A percentile compares a stretch with the other conserved stretches of the same genome.
Evolutionary conservation across 2,329 filamentous ascomycete genomes (phyloP).

Genomic region (Juglanconis oblonga): DNA sequence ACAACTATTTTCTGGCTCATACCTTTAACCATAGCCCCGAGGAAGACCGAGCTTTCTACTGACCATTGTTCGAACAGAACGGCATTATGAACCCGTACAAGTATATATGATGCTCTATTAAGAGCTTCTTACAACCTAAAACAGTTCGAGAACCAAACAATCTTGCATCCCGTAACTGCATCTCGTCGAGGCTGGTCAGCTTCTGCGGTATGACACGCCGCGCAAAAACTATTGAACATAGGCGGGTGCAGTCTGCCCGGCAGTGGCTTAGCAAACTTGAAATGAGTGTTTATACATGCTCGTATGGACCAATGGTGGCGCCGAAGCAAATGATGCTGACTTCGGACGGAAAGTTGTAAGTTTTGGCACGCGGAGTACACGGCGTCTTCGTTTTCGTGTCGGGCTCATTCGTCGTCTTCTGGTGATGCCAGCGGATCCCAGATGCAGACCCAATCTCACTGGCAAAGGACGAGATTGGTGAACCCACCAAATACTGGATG

Average conservation of each 20-base stretch:
- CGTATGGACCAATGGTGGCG: not conserved
- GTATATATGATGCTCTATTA: constrained; percentile 60
- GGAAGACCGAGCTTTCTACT: not conserved
- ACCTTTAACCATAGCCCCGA: not conserved
- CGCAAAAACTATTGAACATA: not conserved
- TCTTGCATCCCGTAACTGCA: not conserved
- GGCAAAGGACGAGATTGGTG: no score
- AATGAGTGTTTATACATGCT: not conserved
- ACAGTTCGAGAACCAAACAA: not conserved
- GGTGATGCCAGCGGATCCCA: no score
- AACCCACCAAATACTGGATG: no score
- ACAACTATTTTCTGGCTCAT: constrained; percentile 13
- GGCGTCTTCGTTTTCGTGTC: no score
- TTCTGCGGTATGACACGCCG: not conserved
- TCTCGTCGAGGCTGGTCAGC: not conserved
- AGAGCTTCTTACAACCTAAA: not conserved
- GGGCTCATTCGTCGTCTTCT: no score
- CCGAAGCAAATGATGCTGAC: no score
- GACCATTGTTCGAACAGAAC: constrained; percentile 55
- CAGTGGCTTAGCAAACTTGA: not conserved
- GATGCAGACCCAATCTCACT: no score
- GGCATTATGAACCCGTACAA: constrained; percentile 99
- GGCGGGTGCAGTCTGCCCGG: not conserved
- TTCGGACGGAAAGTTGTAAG: no score
- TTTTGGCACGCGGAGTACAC: no score